Evolutionary conservation across 208 protist species (phyloP).

Genomic region (Porcisia deanei): DNA sequence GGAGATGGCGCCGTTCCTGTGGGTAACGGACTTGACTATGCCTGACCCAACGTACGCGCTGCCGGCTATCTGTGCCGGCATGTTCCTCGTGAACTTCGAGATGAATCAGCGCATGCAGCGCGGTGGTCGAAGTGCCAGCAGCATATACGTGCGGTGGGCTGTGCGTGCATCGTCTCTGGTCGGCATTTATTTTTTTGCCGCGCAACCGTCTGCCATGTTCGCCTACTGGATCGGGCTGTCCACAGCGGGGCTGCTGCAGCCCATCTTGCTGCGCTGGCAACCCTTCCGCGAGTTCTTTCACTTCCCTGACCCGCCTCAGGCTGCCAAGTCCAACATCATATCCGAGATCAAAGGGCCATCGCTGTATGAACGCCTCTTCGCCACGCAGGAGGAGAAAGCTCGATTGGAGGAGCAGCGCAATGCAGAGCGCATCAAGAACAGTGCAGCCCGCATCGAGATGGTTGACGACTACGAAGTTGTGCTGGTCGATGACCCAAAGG

Average conservation of each 20-base stretch:
- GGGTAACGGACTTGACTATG: slow-evolving; percentile 85
- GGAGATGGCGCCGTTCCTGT: slow-evolving; percentile 83
- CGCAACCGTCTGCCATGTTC: slow-evolving; percentile 85
- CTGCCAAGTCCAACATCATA: slow-evolving; percentile 64
- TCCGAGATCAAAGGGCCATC: slow-evolving; percentile 62
- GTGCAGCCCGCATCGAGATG: slow-evolving; percentile 60
- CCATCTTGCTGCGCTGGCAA: slow-evolving; percentile 82
- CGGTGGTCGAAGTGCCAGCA: slow-evolving; percentile 68
- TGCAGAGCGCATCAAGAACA: slow-evolving; percentile 35
- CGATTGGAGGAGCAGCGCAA: slow-evolving; percentile 50
- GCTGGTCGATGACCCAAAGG: slow-evolving; percentile 42
- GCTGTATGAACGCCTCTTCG: slow-evolving; percentile 76
- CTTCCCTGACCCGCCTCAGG: slow-evolving; percentile 84
- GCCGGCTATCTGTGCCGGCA: slow-evolving; percentile 72
- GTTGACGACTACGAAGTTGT: slow-evolving; percentile 81
- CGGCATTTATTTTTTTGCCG: slow-evolving; percentile 80
- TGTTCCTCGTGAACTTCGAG: slow-evolving; percentile 91
- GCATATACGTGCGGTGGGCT: slow-evolving; percentile 82
- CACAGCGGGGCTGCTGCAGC: slow-evolving; percentile 77
- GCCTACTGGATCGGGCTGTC: slow-evolving; percentile 91
- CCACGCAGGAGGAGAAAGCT: slow-evolving; percentile 57
- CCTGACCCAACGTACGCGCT: slow-evolving; percentile 84
- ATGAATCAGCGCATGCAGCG: slow-evolving; percentile 88
- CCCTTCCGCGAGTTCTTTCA: slow-evolving; percentile 82
- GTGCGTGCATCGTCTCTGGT: slow-evolving; percentile 61